Evolutionary conservation across 257 asterid genomes (phyloP), one percentile per base, ranked within the genome.

Genomic region (Jacaranda copaia): DNA sequence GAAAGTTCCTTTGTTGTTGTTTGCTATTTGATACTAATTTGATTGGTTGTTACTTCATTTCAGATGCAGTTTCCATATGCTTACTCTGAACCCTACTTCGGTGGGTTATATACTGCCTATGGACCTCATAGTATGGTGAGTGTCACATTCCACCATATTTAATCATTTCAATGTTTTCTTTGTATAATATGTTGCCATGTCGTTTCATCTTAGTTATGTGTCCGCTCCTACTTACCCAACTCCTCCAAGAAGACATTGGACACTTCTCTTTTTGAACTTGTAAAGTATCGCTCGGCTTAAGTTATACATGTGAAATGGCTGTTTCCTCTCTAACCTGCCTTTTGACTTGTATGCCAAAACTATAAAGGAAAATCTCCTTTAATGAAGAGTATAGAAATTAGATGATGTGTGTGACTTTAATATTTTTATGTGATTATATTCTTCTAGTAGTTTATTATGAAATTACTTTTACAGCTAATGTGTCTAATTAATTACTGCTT

Each of bases 111-210:
- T 65, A 57, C 96, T 53, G 85, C 96, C 68, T 95, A 91, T 49
- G 96, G 96, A 49, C 93, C 92, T 70, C 99, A 86, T 81, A 73
- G 87, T 80, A 62, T 85, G 85, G 99, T 91, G 81, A 85, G 89
- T 76, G 16, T 19, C 77, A 14, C 43, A 20, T 53, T 63, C 36
- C 4, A 52, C 62, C 12, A 12, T 76, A 12, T 57, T 49, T 15
- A 16, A 14, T 52, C 32, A 45, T 46, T 5, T 63, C 9, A 39
- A 13, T 7, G 14, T 32, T 19, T 19, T 76, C 52, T 25, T 75
- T 15, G 3, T 79, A 70, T 51, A 42, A 59, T 20, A 15, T 59
- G 49, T 48, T 45, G 45, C 61, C 5, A 12, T 40, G 40, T 40
- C 51, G 7, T 8, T 39, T 19, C 5, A 43, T 38, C 48, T 6